Conservation (phyloP, 345 rosid genomes). For the Litchi chinensis region DNA sequence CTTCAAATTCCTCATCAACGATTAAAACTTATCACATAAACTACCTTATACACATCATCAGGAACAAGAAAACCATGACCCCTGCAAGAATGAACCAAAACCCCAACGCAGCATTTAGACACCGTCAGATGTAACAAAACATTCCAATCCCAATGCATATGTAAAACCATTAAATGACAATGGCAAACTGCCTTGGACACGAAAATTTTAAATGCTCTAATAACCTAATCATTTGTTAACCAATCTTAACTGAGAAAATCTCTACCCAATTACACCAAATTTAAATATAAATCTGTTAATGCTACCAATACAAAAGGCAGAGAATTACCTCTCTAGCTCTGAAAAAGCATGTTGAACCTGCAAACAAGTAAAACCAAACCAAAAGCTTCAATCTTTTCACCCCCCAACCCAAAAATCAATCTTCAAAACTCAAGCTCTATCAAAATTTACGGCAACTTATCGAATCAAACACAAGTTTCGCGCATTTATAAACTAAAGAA, state of each 20-base stretch:
- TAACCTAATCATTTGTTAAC: not conserved
- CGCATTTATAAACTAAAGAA: too few species aligned
- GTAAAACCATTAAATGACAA: not conserved
- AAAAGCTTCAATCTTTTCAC: too few species aligned
- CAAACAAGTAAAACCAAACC: conserved; percentile 7
- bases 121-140: not conserved
- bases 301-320: not conserved
- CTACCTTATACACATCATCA: conserved; percentile 62
- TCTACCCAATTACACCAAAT: not conserved
- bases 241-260: not conserved
- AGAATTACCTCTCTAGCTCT: conserved; percentile 58
- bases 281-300: not conserved
- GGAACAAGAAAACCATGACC: conserved; percentile 56
- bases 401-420: not conserved
- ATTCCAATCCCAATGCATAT: too few species aligned
- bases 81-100: conserved; percentile 38
- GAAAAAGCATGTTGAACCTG: conserved; percentile 72
- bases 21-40: not conserved
- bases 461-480: not conserved
- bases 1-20: not conserved
- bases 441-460: not conserved
- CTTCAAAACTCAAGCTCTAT: not conserved
- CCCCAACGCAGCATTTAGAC: not conserved
- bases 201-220: not conserved
- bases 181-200: not conserved